These are phyloP conservation scores for Dactylonectria macrodidyma DNA, from an alignment of 2,329 filamentous ascomycete species.

Conservation along the genomic window DNA sequence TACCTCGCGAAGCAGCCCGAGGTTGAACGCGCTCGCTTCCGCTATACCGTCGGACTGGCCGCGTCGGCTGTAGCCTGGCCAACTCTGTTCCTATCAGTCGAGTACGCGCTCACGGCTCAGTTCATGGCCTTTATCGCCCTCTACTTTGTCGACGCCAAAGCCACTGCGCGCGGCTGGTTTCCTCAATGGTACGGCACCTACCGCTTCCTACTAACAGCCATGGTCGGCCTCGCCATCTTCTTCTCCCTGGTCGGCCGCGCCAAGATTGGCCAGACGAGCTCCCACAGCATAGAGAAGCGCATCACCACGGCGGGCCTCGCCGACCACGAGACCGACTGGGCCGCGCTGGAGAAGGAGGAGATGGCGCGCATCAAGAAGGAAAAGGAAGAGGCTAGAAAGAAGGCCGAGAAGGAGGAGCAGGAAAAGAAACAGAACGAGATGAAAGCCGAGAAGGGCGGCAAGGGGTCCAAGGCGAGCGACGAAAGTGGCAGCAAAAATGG, in stretches of 20 bases:
- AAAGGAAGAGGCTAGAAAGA: slow-evolving; percentile 58
- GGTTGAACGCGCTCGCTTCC: slow-evolving; percentile 76
- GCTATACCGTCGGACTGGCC: slow-evolving; percentile 87
- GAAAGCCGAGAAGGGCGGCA: slow-evolving; percentile 48
- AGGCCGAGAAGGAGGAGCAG: slow-evolving; percentile 52
- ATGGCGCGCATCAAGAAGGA: slow-evolving; percentile 54
- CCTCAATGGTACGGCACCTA: slow-evolving; percentile 91
- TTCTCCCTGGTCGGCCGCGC: slow-evolving; percentile 86
- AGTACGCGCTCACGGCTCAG: slow-evolving; percentile 88
- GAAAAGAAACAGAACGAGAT: slow-evolving; percentile 50
- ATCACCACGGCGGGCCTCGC: slow-evolving; percentile 54
- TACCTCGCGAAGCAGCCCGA: slow-evolving; percentile 79
- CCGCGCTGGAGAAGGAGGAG: slow-evolving; percentile 60
- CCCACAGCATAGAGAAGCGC: slow-evolving; percentile 55
- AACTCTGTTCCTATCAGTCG: slow-evolving; percentile 85
- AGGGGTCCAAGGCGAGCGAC: slow-evolving; percentile 34
- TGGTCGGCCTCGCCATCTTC: slow-evolving; percentile 88
- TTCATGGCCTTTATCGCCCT: slow-evolving; percentile 88
- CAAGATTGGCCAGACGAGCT: slow-evolving; percentile 70
- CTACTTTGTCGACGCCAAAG: slow-evolving; percentile 87
- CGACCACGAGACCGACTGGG: slow-evolving; percentile 61
- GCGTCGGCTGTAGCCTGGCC: slow-evolving; percentile 91
- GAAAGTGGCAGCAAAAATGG: slow-evolving; percentile 7
- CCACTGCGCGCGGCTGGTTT: slow-evolving; percentile 81
- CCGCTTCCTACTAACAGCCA: slow-evolving; percentile 91